A percentile compares a stretch with the other conserved stretches of the same genome.
Conservation (phyloP, 306 rosid genomes). For the Ochetophila trinervis region DNA sequence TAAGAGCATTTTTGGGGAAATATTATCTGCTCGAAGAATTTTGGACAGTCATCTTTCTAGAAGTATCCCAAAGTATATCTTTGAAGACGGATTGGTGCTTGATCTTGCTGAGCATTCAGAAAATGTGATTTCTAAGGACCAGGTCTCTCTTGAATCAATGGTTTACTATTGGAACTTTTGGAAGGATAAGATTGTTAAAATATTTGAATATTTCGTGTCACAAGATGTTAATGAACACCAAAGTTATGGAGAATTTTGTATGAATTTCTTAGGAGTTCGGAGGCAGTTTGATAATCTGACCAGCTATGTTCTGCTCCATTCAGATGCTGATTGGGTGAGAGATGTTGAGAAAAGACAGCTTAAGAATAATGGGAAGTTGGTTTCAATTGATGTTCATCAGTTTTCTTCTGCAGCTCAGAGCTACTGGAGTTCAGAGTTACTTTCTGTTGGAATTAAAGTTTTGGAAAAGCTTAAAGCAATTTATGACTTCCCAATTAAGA, state of each 20-base stretch:
- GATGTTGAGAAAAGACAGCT: slow-evolving; percentile 28
- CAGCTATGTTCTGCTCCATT: slow-evolving; percentile 38
- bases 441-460: slow-evolving; percentile 47
- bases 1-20: slow-evolving; percentile 47
- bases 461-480: slow-evolving; percentile 43
- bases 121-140: slow-evolving; percentile 24
- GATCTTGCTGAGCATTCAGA: slow-evolving; percentile 31
- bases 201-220: slow-evolving; percentile 36
- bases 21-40: slow-evolving; percentile 50
- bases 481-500: slow-evolving; percentile 21
- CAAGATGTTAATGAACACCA: slow-evolving; percentile 27
- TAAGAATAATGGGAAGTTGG: slow-evolving; percentile 36
- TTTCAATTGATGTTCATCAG: slow-evolving; percentile 28
- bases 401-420: slow-evolving; percentile 37
- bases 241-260: slow-evolving; percentile 41
- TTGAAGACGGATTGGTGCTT: slow-evolving; percentile 33
- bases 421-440: slow-evolving; percentile 55
- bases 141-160: slow-evolving; percentile 49
- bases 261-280: slow-evolving; percentile 56
- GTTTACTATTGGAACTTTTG: slow-evolving; percentile 66
- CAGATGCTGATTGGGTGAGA: slow-evolving; percentile 60
- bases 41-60: slow-evolving; percentile 53
- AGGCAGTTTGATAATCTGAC: slow-evolving; percentile 18
- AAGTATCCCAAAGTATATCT: slow-evolving; percentile 30
- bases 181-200: slow-evolving; percentile 42